These are phyloP conservation scores for Jackrogersella minutella DNA, from an alignment of 495 filamentous ascomycete species.

Conservation along the genomic window DNA sequence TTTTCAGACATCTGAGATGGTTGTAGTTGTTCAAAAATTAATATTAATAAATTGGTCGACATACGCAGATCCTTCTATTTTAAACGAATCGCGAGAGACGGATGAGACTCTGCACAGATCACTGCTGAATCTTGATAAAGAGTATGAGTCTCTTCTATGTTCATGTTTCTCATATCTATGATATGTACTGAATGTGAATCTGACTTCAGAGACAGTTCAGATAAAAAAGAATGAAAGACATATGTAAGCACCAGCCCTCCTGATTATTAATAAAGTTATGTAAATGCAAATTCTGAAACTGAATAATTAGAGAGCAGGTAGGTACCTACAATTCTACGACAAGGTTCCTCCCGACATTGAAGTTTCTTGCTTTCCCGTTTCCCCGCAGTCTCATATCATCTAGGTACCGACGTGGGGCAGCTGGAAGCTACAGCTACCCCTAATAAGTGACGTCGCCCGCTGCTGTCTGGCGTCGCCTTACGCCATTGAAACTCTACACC, in stretches of 20 bases:
- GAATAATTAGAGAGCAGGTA: too few relatives aligned
- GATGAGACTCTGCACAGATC: not conserved
- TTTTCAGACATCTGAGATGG: conserved; percentile 8
- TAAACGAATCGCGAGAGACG: not conserved
- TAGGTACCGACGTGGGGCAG: conserved; percentile 8
- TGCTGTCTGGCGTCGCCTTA: not conserved
- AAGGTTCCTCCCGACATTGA: not conserved
- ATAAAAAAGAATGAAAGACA: too few relatives aligned
- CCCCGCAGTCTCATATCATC: conserved; percentile 19
- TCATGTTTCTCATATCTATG: too few relatives aligned
- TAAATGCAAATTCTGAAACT: too few relatives aligned
- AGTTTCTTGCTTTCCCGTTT: not conserved
- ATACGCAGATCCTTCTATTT: conserved; percentile 20
- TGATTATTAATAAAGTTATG: too few relatives aligned
- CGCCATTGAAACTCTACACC: not conserved
- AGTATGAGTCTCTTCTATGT: too few relatives aligned
- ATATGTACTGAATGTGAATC: too few relatives aligned
- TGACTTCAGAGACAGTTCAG: too few relatives aligned
- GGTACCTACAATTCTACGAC: not conserved
- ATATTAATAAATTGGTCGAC: conserved; percentile 2
- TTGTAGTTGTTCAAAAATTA: not conserved
- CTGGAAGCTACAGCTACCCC: too few relatives aligned
- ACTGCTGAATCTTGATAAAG: not conserved
- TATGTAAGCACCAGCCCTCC: too few relatives aligned
- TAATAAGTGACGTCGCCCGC: conserved; percentile 20